A percentile compares a stretch with the other conserved stretches of the same genome.
Conservation (phyloP, 2,329 filamentous ascomycete species). For the Colletotrichum musicola region DNA sequence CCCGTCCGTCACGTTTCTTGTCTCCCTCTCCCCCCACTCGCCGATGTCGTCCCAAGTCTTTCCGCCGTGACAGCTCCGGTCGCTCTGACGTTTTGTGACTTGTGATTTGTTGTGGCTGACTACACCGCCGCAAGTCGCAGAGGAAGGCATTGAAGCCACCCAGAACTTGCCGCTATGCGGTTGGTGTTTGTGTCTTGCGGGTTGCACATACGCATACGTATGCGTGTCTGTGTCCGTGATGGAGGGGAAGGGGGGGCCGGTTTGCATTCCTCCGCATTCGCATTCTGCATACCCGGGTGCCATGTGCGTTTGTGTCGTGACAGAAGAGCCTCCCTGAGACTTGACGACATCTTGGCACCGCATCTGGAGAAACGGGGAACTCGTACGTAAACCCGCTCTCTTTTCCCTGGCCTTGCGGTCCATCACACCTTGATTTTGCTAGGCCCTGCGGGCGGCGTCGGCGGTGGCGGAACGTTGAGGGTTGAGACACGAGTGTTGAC, state of each 20-base stretch:
- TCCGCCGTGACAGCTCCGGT: constrained; percentile 22
- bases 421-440: constrained; percentile 10
- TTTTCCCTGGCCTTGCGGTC: not conserved
- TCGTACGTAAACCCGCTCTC: not conserved
- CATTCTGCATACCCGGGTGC: constrained; percentile 26
- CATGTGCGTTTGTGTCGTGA: constrained; percentile 31
- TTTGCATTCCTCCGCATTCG: constrained; percentile 25
- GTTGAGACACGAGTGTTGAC: constrained; percentile 35
- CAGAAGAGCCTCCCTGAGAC: constrained; percentile 36
- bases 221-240: constrained; percentile 14
- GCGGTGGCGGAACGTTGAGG: constrained; percentile 28
- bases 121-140: not conserved
- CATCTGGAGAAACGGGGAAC: constrained; percentile 14
- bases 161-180: not conserved
- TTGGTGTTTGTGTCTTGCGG: not conserved
- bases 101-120: constrained; percentile 2
- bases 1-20: constrained; percentile 15
- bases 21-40: not conserved
- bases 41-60: constrained; percentile 33
- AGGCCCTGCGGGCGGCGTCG: constrained; percentile 24
- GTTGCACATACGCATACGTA: constrained; percentile 14
- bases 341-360: constrained; percentile 16
- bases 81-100: constrained; percentile 28
- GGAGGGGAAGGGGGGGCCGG: not conserved
- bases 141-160: not conserved